phyloP scores from a whole-genome alignment of 139 green algal genomes.

The Spirogloea muscicola region DNA sequence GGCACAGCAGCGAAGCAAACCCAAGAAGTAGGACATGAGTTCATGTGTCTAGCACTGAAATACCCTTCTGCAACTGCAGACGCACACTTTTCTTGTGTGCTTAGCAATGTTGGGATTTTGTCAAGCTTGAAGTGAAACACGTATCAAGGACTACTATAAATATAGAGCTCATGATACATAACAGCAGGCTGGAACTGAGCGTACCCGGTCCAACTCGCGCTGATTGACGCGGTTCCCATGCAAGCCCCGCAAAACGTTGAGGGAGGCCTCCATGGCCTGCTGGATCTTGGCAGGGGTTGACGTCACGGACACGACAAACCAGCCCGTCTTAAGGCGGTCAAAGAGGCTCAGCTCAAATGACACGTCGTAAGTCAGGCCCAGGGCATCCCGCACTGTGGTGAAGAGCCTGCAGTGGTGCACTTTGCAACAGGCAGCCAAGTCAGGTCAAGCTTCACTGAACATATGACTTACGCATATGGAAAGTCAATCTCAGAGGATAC shows the following conservation, averaged over 20 bases:
- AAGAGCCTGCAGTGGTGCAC: constrained; percentile 31
- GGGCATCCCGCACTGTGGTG: constrained; percentile 73
- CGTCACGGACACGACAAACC: constrained; percentile 89
- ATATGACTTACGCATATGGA: no score
- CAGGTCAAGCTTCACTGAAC: constrained; percentile 11
- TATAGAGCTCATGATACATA: no score
- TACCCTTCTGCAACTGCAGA: no score
- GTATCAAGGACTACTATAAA: no score
- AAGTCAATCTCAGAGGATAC: no score
- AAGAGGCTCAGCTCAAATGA: constrained; percentile 85
- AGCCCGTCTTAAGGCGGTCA: constrained; percentile 66
- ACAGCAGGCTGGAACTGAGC: no score
- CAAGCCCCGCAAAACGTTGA: constrained; percentile 75
- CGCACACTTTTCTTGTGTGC: no score
- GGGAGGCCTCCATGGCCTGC: constrained; percentile 77
- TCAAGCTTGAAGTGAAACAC: no score
- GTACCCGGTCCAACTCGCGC: constrained; percentile 66
- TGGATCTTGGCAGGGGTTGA: constrained; percentile 90
- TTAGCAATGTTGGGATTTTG: no score
- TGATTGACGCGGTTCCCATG: constrained; percentile 56
- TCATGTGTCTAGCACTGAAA: no score
- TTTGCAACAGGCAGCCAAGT: constrained; percentile 47
- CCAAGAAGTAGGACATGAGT: no score
- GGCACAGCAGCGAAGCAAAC: constrained; percentile 40
- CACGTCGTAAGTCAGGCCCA: constrained; percentile 98